These are phyloP conservation scores for Polysphondylium violaceum DNA, from an alignment of 78 protist species.

Conservation along the genomic window DNA sequence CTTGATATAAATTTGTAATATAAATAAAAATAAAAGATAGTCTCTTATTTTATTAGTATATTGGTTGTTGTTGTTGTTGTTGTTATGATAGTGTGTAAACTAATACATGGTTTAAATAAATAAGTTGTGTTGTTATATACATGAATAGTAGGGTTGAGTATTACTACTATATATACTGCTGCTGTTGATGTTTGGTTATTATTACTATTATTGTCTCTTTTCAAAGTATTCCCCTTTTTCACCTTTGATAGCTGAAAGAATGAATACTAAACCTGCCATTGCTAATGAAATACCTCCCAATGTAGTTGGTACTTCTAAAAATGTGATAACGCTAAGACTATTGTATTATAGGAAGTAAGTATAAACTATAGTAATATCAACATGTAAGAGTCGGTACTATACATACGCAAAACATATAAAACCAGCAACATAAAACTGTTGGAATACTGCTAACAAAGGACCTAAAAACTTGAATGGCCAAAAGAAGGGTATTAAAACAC, in stretches of 20 bases:
- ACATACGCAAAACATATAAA: too few relatives aligned
- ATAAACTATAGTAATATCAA: background rate
- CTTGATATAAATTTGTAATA: background rate
- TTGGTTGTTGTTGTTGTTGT: background rate
- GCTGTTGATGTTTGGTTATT: background rate
- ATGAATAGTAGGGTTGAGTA: background rate
- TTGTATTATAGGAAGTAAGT: background rate
- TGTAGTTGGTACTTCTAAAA: slow-evolving; percentile 66
- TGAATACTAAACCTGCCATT: slow-evolving; percentile 24
- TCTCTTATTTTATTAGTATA: background rate
- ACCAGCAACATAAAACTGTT: slow-evolving; percentile 51
- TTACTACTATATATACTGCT: background rate
- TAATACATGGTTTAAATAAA: background rate
- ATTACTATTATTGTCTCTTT: background rate
- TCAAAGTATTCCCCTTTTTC: slow-evolving; percentile 71
- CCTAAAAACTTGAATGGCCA: slow-evolving; percentile 59
- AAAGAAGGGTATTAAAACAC: slow-evolving; percentile 49
- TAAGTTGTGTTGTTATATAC: background rate
- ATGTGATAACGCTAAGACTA: slow-evolving; percentile 27
- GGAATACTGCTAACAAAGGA: slow-evolving; percentile 58
- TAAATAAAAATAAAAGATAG: background rate
- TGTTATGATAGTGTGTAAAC: background rate
- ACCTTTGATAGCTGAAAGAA: slow-evolving; percentile 40
- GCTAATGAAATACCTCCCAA: slow-evolving; percentile 35
- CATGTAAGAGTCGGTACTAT: background rate